Evolutionary conservation across 441 rosid genomes (phyloP).

Genomic region (Pelargonium australe): DNA sequence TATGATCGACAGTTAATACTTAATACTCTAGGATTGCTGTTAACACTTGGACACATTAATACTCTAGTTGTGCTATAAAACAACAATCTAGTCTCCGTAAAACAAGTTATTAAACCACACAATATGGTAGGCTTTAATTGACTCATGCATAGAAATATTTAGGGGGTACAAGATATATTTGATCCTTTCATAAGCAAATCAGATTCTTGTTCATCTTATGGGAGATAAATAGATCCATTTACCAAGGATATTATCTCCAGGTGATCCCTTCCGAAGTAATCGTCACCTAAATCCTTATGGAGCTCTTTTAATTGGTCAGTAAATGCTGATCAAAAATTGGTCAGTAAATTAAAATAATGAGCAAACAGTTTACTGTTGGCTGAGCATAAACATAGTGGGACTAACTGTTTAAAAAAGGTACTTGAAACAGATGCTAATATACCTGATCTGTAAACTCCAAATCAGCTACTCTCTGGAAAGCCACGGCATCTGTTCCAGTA

Average conservation of each 20-base stretch:
- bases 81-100: background rate
- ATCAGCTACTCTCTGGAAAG: too few species aligned
- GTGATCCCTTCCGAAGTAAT: background rate
- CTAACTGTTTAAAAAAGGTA: background rate
- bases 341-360: too few species aligned
- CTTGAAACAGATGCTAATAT: background rate
- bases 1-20: too few species aligned
- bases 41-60: background rate
- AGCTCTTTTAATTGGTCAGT: too few species aligned
- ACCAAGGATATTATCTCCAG: background rate
- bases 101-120: background rate
- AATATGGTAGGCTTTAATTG: background rate
- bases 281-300: too few species aligned
- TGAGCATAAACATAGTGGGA: background rate
- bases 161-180: background rate
- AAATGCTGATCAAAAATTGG: too few species aligned
- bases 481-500: too few species aligned
- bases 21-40: background rate
- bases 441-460: background rate
- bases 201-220: background rate
- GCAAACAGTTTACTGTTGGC: too few species aligned
- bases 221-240: background rate
- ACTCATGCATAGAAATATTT: background rate
- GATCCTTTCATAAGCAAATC: background rate
- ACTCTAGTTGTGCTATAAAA: background rate